phyloP scores from a whole-genome alignment of 306 rosid species.

The Corylus americana region DNA sequence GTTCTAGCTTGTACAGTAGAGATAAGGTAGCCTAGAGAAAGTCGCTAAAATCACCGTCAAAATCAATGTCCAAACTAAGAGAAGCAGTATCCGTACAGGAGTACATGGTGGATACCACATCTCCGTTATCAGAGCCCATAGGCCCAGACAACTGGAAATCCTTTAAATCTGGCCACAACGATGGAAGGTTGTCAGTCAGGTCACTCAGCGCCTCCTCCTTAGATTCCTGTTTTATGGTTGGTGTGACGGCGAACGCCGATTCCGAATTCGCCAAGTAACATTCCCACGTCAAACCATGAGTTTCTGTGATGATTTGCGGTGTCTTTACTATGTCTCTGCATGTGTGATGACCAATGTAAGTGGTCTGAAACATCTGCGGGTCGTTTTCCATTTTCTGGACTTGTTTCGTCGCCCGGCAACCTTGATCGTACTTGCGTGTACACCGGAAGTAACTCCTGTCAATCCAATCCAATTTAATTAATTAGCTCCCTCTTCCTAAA shows the following conservation, averaged over 20 bases:
- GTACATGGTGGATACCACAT: slow-evolving; percentile 31
- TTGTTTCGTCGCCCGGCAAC: slow-evolving; percentile 66
- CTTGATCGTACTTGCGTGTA: slow-evolving; percentile 62
- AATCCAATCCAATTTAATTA: neutral
- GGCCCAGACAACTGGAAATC: slow-evolving; percentile 44
- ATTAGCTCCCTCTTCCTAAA: neutral
- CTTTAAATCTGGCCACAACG: slow-evolving; percentile 58
- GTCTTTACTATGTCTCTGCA: slow-evolving; percentile 45
- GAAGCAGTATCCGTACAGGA: slow-evolving; percentile 28
- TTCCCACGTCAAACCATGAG: slow-evolving; percentile 20
- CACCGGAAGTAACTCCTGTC: slow-evolving; percentile 83
- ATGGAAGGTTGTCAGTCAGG: slow-evolving; percentile 23
- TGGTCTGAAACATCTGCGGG: slow-evolving; percentile 48
- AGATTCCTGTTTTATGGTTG: slow-evolving; percentile 37
- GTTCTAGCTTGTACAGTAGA: neutral
- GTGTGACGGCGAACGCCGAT: slow-evolving; percentile 21
- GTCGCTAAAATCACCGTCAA: slow-evolving; percentile 22
- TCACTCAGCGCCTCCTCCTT: slow-evolving; percentile 39
- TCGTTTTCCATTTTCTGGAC: slow-evolving; percentile 55
- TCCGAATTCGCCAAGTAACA: slow-evolving; percentile 21
- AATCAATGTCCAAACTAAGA: slow-evolving; percentile 26
- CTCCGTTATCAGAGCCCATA: slow-evolving; percentile 23
- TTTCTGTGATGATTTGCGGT: slow-evolving; percentile 43
- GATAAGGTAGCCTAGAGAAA: slow-evolving; percentile 4
- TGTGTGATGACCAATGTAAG: slow-evolving; percentile 76